Evolutionary conservation across 371 early-diverging fungal species (phyloP).

Genomic region (Lichtheimia ramosa): DNA sequence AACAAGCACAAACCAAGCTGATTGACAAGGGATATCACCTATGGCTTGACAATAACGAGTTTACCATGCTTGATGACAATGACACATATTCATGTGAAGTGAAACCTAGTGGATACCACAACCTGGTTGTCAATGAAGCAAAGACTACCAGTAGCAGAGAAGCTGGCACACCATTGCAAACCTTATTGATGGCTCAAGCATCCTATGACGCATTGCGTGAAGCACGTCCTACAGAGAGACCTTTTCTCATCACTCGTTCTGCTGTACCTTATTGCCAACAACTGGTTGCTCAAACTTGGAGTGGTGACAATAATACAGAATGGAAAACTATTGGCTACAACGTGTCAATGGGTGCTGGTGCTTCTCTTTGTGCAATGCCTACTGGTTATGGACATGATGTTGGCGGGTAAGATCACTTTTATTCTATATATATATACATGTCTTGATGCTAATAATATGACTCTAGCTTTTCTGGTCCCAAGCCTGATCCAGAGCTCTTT

Average conservation of each 20-base stretch:
- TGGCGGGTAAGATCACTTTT: slow-evolving; percentile 35
- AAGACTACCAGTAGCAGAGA: not conserved
- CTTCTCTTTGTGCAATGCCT: slow-evolving; percentile 46
- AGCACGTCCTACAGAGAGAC: slow-evolving; percentile 36
- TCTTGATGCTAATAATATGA: not conserved
- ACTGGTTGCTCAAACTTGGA: slow-evolving; percentile 56
- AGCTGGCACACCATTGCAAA: slow-evolving; percentile 51
- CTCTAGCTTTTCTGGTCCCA: slow-evolving; percentile 51
- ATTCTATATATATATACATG: not conserved
- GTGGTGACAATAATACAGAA: slow-evolving; percentile 61
- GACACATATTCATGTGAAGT: slow-evolving; percentile 30
- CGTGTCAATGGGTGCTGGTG: slow-evolving; percentile 59
- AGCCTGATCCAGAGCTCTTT: slow-evolving; percentile 56
- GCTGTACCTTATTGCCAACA: slow-evolving; percentile 49
- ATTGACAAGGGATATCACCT: slow-evolving; percentile 53
- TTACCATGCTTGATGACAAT: slow-evolving; percentile 49
- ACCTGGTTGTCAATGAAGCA: not conserved
- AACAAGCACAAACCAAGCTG: slow-evolving; percentile 35
- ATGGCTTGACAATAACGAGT: slow-evolving; percentile 71
- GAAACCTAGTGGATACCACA: slow-evolving; percentile 10
- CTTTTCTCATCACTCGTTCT: slow-evolving; percentile 62
- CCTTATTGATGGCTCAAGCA: slow-evolving; percentile 57
- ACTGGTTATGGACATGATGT: slow-evolving; percentile 65
- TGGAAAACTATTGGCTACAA: slow-evolving; percentile 67
- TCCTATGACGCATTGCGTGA: slow-evolving; percentile 55